Base-by-base conservation (phyloP, 1,284 basidiomycete species). In the Porogramme epimiltina region DNA sequence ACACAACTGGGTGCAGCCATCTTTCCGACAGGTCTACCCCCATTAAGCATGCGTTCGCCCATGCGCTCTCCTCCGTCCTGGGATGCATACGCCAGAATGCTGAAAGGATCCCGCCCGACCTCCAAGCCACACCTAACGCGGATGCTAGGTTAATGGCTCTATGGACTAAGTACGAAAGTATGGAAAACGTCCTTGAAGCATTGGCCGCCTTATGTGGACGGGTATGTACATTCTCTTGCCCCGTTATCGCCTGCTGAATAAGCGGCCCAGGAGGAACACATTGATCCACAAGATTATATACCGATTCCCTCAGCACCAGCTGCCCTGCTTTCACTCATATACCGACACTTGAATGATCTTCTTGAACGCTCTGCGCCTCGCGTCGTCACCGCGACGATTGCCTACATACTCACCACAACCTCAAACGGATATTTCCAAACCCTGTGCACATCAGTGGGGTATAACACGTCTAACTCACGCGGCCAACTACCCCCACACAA, bases 41-140 rank as follows among this genome's bases (percentile, higher is more conserved):
- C 5, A 81, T 80, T 9, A 66, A 81, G 9, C 80, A 88, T 62
- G 82, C 87, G 5, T 86, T 89, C 59, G 74, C 77, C 0, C 85
- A 91, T 62, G 74, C 81, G 0, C 68, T 90, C 4, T 80, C 84
- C 1, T 79, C 78, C 0, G 72, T 80, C 9, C 66, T 88, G 1
- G 66, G 70, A 8, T 79, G 74, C 58, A 63, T 86, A 38, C 78
- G 84, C 22, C 45, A 50, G 40, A 38, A 50, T n/a, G 54, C 53
- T 3, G 47, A 54, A 42, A 49, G 50, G 1, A 44, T 58, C 24
- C 42, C 31, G 45, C 38, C 51, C 8, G 41, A 45, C 26, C 16
- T 41, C 18, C 28, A 34, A 31, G 28, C 20, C 22, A 22, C 26
- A 5, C 19, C 34, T 5, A 42, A 50, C 5, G 55, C 61, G 42